Conservation (phyloP, 2,329 filamentous ascomycete genomes). For the Monilinia laxa region DNA sequence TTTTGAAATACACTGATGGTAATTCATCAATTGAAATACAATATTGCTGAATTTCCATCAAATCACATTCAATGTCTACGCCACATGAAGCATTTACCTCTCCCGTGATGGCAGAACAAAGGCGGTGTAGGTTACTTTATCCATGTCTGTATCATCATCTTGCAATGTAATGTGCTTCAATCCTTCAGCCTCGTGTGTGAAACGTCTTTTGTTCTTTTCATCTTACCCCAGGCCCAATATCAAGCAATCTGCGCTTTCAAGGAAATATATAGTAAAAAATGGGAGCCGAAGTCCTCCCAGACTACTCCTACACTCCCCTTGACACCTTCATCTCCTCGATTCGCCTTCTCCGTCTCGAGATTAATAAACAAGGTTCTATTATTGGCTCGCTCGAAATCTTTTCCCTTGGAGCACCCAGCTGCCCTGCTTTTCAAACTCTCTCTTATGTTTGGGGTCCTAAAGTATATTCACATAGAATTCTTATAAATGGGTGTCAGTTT, state of each 20-base stretch:
- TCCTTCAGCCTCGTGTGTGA: background rate
- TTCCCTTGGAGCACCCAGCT: background rate
- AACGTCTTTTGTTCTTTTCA: background rate
- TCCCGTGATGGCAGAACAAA: background rate
- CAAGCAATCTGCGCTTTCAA: background rate
- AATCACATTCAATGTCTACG: no score
- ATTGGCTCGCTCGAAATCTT: conserved; percentile 20
- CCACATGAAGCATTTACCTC: background rate
- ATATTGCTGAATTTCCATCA: no score
- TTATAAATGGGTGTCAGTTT: background rate
- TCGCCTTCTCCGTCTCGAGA: conserved; percentile 18
- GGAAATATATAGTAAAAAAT: background rate
- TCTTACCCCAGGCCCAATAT: background rate
- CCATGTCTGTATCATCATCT: background rate
- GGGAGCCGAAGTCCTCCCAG: background rate
- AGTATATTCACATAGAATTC: background rate
- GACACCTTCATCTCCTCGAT: conserved; percentile 18
- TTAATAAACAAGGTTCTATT: conserved; percentile 11
- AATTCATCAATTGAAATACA: no score
- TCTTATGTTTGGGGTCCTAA: conserved; percentile 1
- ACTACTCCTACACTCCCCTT: conserved; percentile 22
- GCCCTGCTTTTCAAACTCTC: background rate
- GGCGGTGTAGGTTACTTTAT: background rate
- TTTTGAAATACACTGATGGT: no score
- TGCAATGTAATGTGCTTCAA: background rate